A percentile compares a stretch with the other conserved stretches of the same genome.
Conservation (phyloP, 441 rosid genomes). For the Gossypium schwendimanii region DNA sequence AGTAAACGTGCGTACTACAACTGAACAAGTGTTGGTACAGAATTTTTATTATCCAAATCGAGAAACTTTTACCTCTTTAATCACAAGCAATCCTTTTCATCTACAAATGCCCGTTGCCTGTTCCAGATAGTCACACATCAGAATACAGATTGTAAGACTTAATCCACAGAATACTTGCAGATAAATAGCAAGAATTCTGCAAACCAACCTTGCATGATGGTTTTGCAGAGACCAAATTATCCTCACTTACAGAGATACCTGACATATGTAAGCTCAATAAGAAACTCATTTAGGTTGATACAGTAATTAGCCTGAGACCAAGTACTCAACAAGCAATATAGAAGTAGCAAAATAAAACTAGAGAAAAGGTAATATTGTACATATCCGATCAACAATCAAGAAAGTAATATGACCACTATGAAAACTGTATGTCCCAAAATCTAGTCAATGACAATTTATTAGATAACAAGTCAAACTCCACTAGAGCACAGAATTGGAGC, state of each 20-base stretch:
- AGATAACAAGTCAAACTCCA: neutral
- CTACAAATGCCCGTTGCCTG: neutral
- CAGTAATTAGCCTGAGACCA: neutral
- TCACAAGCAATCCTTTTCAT: neutral
- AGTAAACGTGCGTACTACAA: neutral
- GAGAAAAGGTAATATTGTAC: neutral
- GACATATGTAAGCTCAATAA: neutral
- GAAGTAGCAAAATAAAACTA: neutral
- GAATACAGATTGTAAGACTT: neutral
- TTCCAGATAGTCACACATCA: conserved; percentile 8
- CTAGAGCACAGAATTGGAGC: neutral
- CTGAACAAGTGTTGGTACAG: neutral
- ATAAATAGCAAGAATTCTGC: neutral
- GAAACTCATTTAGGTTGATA: neutral
- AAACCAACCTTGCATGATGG: neutral
- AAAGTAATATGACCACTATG: neutral
- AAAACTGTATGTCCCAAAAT: neutral
- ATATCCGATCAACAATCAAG: neutral
- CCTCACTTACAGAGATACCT: neutral
- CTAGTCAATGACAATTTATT: neutral
- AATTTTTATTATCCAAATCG: neutral
- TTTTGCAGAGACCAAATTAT: neutral
- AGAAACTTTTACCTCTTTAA: neutral
- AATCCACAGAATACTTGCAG: neutral
- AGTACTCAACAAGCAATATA: neutral